Conservation (phyloP, 1,284 basidiomycete species). For the Microbotryum violaceum region DNA sequence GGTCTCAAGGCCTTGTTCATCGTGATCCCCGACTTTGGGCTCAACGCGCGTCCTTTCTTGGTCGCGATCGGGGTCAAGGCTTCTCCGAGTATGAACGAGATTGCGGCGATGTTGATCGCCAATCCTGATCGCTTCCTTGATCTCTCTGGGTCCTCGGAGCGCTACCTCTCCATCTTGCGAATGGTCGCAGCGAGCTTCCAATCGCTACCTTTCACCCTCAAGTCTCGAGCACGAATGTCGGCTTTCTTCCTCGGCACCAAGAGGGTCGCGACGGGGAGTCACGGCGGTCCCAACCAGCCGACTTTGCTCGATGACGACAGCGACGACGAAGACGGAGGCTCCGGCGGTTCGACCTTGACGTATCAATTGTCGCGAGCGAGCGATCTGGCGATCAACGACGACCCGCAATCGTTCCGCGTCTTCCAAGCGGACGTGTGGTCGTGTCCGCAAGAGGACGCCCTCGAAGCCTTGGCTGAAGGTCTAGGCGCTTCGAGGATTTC, state of each 20-base stretch:
- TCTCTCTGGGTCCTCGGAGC: conserved; percentile 33
- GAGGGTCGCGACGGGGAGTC: conserved; percentile 24
- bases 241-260: conserved; percentile 42
- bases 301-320: conserved; percentile 16
- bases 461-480: conserved; percentile 53
- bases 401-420: conserved; percentile 46
- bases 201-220: conserved; percentile 22
- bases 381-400: conserved; percentile 32
- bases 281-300: background rate
- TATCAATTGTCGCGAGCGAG: conserved; percentile 39
- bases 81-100: conserved; percentile 78
- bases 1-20: conserved; percentile 61
- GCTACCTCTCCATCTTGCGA: conserved; percentile 38
- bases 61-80: conserved; percentile 77
- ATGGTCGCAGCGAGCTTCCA: conserved; percentile 37
- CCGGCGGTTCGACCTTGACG: conserved; percentile 35
- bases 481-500: conserved; percentile 60
- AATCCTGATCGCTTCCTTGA: conserved; percentile 34
- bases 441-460: conserved; percentile 81
- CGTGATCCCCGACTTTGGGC: conserved; percentile 82
- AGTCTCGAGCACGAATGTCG: conserved; percentile 35
- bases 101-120: conserved; percentile 39
- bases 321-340: conserved; percentile 37
- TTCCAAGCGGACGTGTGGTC: conserved; percentile 70
- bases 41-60: conserved; percentile 73